Conservation (phyloP, 2,329 filamentous ascomycete genomes). For the Mariannaea elegans region DNA sequence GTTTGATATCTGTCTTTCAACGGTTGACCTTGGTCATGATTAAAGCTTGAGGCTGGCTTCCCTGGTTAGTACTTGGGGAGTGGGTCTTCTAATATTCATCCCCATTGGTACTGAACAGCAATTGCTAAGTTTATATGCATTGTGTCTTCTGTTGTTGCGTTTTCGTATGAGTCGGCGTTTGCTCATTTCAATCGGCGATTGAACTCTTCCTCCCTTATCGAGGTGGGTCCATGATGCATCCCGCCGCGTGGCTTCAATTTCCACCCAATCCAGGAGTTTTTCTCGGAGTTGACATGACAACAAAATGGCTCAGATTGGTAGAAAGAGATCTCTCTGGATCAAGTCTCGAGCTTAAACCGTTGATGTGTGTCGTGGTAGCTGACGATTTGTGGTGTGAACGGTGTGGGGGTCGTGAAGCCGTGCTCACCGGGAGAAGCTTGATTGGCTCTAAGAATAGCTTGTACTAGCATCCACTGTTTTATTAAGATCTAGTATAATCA, state of each 20-base stretch:
- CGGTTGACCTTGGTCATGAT: no score
- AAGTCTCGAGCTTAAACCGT: not conserved
- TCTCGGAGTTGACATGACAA: not conserved
- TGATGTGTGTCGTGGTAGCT: no score
- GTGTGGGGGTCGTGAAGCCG: not conserved
- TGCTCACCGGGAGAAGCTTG: not conserved
- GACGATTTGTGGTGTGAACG: not conserved
- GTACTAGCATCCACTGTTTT: not conserved
- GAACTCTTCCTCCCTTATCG: not conserved
- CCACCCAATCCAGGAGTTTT: conserved; percentile 6
- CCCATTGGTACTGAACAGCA: no score
- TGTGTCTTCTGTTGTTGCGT: no score
- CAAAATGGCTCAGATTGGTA: no score
- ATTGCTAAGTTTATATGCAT: no score
- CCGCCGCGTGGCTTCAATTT: not conserved
- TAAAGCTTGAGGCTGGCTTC: no score
- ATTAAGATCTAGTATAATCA: no score
- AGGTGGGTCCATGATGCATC: not conserved
- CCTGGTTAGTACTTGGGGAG: no score
- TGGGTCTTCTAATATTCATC: no score
- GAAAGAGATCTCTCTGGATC: not conserved
- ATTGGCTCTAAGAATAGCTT: conserved; percentile 4
- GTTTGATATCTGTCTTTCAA: no score
- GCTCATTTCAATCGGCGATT: not conserved
- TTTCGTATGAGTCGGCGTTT: no score